Percentiles rank a stretch among this genome's conserved stretches.
Conservation (phyloP, 441 rosid genomes). For the Erysimum pusillum region DNA sequence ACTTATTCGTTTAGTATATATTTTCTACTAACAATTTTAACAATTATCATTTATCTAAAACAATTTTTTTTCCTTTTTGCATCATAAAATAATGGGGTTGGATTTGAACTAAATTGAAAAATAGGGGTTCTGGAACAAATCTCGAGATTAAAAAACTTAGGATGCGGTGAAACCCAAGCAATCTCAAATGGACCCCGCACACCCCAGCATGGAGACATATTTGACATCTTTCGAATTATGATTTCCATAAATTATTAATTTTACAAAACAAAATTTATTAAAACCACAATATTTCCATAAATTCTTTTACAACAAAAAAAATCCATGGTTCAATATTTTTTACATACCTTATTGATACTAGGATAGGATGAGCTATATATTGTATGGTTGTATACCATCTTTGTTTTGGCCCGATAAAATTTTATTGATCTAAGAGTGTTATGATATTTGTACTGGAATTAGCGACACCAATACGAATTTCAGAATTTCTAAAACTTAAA, state of each 20-base stretch:
- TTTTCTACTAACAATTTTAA: neutral
- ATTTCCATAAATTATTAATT: neutral
- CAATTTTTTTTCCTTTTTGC: neutral
- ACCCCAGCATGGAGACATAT: constrained; percentile 43
- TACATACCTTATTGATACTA: neutral
- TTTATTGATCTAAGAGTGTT: neutral
- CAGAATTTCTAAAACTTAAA: neutral
- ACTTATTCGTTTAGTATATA: no score
- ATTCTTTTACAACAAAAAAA: neutral
- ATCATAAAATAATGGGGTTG: neutral
- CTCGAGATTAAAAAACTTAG: constrained; percentile 34
- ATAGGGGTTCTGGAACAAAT: constrained; percentile 25
- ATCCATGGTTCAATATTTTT: neutral
- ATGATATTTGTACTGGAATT: neutral
- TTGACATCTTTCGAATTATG: constrained; percentile 36
- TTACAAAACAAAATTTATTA: neutral
- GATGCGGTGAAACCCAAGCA: constrained; percentile 87
- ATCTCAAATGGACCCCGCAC: constrained; percentile 54
- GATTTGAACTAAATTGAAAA: constrained; percentile 8
- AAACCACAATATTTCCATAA: neutral
- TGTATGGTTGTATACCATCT: neutral
- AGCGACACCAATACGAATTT: neutral
- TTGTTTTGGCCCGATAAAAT: neutral
- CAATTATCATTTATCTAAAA: neutral
- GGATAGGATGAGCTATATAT: neutral